Evolutionary conservation across 495 filamentous ascomycete species (phyloP), one percentile per base, ranked within the genome.

Genomic region (Podospora bellae-mahoneyi): DNA sequence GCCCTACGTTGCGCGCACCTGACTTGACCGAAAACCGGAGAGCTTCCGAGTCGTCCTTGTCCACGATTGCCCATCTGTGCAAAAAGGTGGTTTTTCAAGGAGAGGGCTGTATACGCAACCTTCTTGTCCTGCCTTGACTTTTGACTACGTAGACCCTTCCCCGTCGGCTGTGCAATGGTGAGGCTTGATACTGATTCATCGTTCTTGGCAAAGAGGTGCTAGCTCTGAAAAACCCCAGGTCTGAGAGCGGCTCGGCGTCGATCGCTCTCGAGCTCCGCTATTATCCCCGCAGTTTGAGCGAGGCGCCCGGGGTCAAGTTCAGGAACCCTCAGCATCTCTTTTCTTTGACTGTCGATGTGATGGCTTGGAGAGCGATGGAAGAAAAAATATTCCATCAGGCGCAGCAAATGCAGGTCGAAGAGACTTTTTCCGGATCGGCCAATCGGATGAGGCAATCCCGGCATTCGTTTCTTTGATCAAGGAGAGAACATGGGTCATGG

Each of bases 111-210:
- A 26, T 20, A 58, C 55, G 55, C 55, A 58, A 20, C n/a, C 23
- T 32, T 32, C 30, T 32, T n/a, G 55, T 48, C 39, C 39, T 48
- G 39, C 39, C 39, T 48, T 58, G 55, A 58, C 55, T 58, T 16
- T 58, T 58, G 55, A 58, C 55, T 58, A 26, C 55, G 55, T 58
- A 58, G 23, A 58, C 55, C 55, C n/a, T 20, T 16, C 20, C 55
- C 23, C 23, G 55, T 20, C 23, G 55, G 55, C 55, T 58, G 55
- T 26, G n/a, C 55, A 18, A 58, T 20, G n/a, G n/a, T 26, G 55
- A 58, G 55, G n/a, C 55, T 20, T 58, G 55, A 58, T 58, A 19
- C 23, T 58, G 55, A 58, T 58, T 19, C 55, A 58, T 20, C 55
- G 23, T 19, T 9, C 55, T 19, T 58, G n/a, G 55, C 55, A 58